Evolutionary conservation across 495 filamentous ascomycete species (phyloP), one percentile per base, ranked within the genome.

Genomic region (Trichoderma erinaceum): DNA sequence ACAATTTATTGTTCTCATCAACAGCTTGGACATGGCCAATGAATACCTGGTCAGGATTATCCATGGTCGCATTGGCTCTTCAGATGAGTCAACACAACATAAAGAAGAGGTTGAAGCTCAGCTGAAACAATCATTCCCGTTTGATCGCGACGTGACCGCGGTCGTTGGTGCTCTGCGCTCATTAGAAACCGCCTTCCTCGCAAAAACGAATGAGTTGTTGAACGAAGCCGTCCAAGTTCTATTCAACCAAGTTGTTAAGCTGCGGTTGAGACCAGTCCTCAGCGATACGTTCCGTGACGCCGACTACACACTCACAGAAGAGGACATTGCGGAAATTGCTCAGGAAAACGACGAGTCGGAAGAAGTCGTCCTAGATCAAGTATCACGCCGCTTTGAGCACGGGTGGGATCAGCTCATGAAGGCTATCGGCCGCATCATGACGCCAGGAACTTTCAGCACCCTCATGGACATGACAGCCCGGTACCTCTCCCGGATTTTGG

Each of bases 21-120:
- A 99, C 81, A 96, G 94, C 74, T 86, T 99, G 29, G 95, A 98
- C 76, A 82, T 96, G 27, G 88, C 91, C 16, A 88, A 89, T 68
- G 92, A 97, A 73, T 99, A 99, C 77, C 83, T 93, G 66, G 85
- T 87, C 44, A 92, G 94, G 61, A 97, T 99, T 71, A 86, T 97
- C 65, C 80, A 87, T 56, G 82, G 86, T 52, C 86, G 88, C 65
- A 74, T 91, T 13, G 74, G 74, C n/a, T 69, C 41, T n/a, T 65
- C 68, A 71, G 32, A 29, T 32, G 21, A 35, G 0, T 64, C 63
- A 21, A 18, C 48, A 13, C n/a, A 32, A 25, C 56, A 32, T 11
- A 61, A 61, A 27, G 56, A 61, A 35, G 56, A 61, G 10, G n/a
- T 32, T 25, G 56, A 29, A 3, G 56, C 56, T 3, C 56, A 61